phyloP scores from a whole-genome alignment of 805 yeast species.

The Metschnikowia cerradonensis region DNA sequence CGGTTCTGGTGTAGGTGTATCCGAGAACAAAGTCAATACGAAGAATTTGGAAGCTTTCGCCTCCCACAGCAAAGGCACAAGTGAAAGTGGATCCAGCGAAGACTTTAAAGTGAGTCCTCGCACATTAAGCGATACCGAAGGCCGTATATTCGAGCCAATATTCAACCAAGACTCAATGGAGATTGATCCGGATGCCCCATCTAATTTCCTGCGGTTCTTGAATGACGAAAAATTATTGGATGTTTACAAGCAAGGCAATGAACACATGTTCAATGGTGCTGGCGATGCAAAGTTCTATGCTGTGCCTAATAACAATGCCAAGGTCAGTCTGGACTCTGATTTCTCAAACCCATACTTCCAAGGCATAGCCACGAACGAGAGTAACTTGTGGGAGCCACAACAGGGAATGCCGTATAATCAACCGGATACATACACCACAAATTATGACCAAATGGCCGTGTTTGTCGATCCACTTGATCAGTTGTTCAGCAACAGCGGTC shows the following conservation, averaged over 20 bases:
- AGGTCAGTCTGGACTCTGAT: too few species aligned
- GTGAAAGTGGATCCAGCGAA: not conserved
- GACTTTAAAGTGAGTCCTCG: conserved; percentile 1
- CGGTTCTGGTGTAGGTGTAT: not conserved
- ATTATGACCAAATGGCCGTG: not conserved
- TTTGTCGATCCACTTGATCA: conserved; percentile 7
- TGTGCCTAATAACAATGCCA: not conserved
- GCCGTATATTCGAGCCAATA: not conserved
- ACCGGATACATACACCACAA: not conserved
- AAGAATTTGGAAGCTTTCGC: not conserved
- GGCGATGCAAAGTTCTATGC: not conserved
- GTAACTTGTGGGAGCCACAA: not conserved
- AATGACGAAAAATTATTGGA: not conserved
- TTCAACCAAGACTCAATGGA: not conserved
- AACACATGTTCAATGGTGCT: too few species aligned
- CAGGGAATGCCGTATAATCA: not conserved
- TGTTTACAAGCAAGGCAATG: not conserved
- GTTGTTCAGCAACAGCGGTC: conserved; percentile 15
- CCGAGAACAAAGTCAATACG: not conserved
- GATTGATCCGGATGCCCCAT: not conserved
- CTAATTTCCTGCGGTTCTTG: conserved; percentile 3
- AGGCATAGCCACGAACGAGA: not conserved
- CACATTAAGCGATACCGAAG: not conserved
- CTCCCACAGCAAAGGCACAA: not conserved
- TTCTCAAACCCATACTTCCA: not conserved